These are phyloP conservation scores for Pseudogymnoascus sp. DNA, from an alignment of 2,329 filamentous ascomycete genomes.

Conservation along the genomic window DNA sequence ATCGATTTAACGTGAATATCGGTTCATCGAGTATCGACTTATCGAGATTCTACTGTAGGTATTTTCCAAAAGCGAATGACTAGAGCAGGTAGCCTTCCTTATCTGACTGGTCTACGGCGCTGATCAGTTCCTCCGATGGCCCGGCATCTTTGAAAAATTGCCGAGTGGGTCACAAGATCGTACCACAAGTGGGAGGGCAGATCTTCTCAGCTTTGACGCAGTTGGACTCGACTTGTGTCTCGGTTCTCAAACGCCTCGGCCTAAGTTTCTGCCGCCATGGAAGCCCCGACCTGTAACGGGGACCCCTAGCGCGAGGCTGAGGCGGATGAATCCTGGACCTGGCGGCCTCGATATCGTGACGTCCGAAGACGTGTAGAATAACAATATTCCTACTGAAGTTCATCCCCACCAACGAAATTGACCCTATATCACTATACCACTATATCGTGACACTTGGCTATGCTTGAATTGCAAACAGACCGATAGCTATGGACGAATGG, in stretches of 20 bases:
- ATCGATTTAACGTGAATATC: too few relatives aligned
- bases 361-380: background rate
- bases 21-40: too few relatives aligned
- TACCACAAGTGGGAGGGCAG: background rate
- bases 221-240: constrained; percentile 3
- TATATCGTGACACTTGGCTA: background rate
- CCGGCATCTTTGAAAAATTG: too few relatives aligned
- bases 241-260: background rate
- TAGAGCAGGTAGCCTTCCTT: too few relatives aligned
- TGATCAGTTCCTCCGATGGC: too few relatives aligned
- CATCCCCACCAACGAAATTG: background rate
- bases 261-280: background rate
- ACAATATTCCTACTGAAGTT: background rate
- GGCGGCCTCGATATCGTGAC: background rate
- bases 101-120: too few relatives aligned
- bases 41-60: too few relatives aligned
- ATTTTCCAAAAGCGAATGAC: too few relatives aligned
- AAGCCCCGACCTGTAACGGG: background rate
- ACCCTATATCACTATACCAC: background rate
- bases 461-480: background rate
- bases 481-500: constrained; percentile 33
- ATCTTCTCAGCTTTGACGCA: constrained; percentile 1
- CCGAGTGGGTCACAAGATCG: too few relatives aligned
- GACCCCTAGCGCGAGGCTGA: background rate
- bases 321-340: background rate